These are phyloP conservation scores for Corymbia maculata DNA, from an alignment of 345 rosid genomes.

Conservation along the genomic window DNA sequence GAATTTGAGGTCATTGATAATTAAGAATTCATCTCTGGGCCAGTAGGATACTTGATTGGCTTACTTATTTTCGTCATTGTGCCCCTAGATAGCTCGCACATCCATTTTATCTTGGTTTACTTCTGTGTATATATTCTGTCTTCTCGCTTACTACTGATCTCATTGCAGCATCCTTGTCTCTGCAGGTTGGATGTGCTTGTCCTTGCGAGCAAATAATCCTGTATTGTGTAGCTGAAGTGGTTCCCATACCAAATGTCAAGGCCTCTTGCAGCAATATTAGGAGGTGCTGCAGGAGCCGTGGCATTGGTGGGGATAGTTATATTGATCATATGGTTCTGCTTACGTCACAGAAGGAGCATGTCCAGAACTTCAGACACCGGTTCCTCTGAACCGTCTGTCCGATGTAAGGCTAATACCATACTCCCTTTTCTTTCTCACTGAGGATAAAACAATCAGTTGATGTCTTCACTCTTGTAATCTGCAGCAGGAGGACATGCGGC, in stretches of 20 bases:
- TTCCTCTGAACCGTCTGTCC: constrained; percentile 71
- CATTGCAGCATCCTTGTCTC: constrained; percentile 10
- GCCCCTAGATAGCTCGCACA: not conserved
- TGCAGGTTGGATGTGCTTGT: constrained; percentile 37
- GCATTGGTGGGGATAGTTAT: constrained; percentile 50
- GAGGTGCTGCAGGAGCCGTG: constrained; percentile 96
- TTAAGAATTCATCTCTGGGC: not conserved
- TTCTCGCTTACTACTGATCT: not conserved
- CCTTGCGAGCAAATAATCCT: not conserved
- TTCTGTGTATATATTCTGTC: not conserved
- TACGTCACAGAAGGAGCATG: constrained; percentile 28
- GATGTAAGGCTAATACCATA: constrained; percentile 25
- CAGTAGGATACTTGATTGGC: not conserved
- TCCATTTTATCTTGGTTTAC: not conserved
- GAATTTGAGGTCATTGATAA: not conserved
- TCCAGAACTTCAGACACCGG: constrained; percentile 82
- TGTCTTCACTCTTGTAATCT: constrained; percentile 1
- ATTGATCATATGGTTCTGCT: constrained; percentile 53
- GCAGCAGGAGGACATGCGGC: constrained; percentile 59
- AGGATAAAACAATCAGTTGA: not conserved
- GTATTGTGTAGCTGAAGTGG: constrained; percentile 34
- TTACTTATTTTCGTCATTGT: not conserved
- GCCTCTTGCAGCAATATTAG: constrained; percentile 72
- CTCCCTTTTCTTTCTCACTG: not conserved
- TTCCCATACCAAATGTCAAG: constrained; percentile 76